A percentile compares a stretch with the other conserved stretches of the same genome.
phyloP scores from a whole-genome alignment of 2,329 filamentous ascomycete species.

The Rhytidhysteron rufulum region DNA sequence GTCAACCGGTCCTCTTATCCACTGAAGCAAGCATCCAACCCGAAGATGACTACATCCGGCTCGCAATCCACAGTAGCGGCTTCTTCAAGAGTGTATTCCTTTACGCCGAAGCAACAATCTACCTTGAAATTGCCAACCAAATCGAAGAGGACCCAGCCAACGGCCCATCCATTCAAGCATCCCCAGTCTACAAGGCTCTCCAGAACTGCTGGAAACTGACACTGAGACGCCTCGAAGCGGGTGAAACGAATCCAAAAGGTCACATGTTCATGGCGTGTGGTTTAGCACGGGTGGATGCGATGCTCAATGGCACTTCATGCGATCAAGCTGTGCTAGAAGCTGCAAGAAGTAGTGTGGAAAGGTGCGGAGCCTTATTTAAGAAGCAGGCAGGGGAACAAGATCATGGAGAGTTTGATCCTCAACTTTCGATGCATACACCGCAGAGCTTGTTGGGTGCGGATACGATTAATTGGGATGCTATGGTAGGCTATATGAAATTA shows the following conservation, averaged over 20 bases:
- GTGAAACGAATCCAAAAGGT: constrained; percentile 1
- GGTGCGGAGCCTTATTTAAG: not conserved
- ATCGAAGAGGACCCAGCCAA: constrained; percentile 12
- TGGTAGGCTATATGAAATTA: not conserved
- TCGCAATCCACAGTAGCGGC: constrained; percentile 17
- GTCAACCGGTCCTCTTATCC: constrained; percentile 2
- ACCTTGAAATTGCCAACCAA: constrained; percentile 18
- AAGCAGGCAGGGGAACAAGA: not conserved
- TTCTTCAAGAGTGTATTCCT: constrained; percentile 22
- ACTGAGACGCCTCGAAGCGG: not conserved
- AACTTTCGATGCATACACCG: not conserved
- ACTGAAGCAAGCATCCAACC: constrained; percentile 3
- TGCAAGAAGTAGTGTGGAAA: not conserved
- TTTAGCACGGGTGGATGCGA: not conserved
- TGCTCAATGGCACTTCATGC: not conserved
- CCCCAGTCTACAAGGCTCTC: not conserved
- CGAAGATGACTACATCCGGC: constrained; percentile 20
- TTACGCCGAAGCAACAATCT: constrained; percentile 19
- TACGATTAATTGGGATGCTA: not conserved
- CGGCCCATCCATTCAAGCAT: not conserved
- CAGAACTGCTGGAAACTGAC: not conserved
- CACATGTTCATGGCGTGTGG: not conserved
- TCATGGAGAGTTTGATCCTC: not conserved
- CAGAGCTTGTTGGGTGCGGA: not conserved
- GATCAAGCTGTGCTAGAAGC: not conserved